Conservation (phyloP, 148 eudicot genomes). For the Heliamphora exappendiculata region DNA sequence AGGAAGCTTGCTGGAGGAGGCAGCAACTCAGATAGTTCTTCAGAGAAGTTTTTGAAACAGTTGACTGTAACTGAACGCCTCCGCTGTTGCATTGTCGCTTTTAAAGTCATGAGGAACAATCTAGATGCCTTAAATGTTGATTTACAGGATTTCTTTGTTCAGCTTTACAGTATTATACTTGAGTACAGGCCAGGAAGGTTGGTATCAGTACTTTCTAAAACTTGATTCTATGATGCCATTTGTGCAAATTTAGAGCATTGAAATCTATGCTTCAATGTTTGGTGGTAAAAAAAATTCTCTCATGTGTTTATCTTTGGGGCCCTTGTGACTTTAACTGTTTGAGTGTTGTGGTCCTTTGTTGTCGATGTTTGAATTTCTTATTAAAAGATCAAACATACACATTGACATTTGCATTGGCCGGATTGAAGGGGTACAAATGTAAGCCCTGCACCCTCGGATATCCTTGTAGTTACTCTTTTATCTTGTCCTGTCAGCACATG, state of each 20-base stretch:
- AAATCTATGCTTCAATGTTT: neutral
- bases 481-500: too few species aligned
- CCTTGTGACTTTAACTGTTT: neutral
- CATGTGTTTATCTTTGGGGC: neutral
- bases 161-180: constrained; percentile 72
- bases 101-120: constrained; percentile 87
- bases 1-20: constrained; percentile 80
- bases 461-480: too few species aligned
- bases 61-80: constrained; percentile 79
- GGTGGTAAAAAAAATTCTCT: neutral
- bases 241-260: neutral
- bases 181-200: constrained; percentile 93
- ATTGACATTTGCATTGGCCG: too few species aligned
- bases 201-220: constrained; percentile 9
- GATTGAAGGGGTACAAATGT: too few species aligned
- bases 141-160: constrained; percentile 81
- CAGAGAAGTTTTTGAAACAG: constrained; percentile 22
- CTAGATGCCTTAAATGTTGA: constrained; percentile 94
- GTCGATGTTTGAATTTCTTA: neutral
- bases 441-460: too few species aligned
- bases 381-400: neutral
- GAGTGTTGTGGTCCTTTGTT: neutral
- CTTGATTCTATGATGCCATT: neutral
- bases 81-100: constrained; percentile 91
- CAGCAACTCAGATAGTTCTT: constrained; percentile 23